Evolutionary conservation across 176 grass and related monocot species (phyloP), one percentile per base, ranked within the genome.

Genomic region (Neostapfia colusana): DNA sequence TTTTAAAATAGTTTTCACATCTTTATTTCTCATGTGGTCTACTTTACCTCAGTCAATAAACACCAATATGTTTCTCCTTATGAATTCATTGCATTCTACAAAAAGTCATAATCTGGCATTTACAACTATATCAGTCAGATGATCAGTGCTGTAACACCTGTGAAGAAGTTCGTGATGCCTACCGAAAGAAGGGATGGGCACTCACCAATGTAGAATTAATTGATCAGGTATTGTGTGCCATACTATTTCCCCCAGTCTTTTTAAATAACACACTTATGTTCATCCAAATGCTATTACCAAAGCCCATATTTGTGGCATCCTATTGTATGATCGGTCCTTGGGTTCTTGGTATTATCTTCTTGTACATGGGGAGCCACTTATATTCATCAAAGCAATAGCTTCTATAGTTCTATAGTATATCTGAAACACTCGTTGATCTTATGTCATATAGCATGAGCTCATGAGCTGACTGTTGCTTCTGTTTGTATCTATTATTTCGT

Each of bases 141-240:
- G 87, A 92, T 78, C 88, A 95, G 41, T 99, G 95, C 69, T 99
- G 95, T 81, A 99, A 99, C 86, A 79, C 89, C 51, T 99, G 95
- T 85, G 95, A 99, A 76, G 95, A 99, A 81, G 95, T 99, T 67
- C 89, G 92, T 80, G 95, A 90, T 67, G 83, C 87, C 28, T 99
- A 95, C 82, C 85, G 55, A 35, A 99, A 95, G 69, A 99, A 99
- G 80, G 95, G 95, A 1, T 99, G 95, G 95, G 87, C 85, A 68
- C 25, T 99, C 71, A 81, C 83, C 20, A 90, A 95, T 62, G 70
- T 89, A 74, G 92, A 99, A 85, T 25, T 62, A 34, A 85, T 99
- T 81, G 95, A 99, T 65, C 95, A 99, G 95, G 95, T 99, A 86
- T 45, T 40, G 1, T 60, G 27, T 68, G 65, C 63, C 77, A 63